Evolutionary conservation across 257 asterid genomes (phyloP).

Genomic region (Paraleonurus japonicus): DNA sequence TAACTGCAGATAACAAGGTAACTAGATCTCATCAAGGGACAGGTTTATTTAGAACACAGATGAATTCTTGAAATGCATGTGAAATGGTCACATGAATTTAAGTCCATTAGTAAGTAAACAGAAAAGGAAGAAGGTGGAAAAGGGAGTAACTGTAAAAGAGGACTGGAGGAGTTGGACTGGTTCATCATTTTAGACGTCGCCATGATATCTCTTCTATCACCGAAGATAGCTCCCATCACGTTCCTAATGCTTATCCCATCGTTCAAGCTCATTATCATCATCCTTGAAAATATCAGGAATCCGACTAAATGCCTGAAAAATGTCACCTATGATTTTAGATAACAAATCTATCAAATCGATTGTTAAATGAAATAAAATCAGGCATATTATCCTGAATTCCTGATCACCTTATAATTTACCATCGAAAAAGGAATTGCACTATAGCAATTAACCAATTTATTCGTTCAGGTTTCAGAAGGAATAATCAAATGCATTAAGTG

Average conservation of each 20-base stretch:
- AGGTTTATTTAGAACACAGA: neutral
- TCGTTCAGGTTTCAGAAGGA: neutral
- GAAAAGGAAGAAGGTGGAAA: neutral
- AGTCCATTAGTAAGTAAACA: neutral
- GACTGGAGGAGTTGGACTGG: conserved; percentile 41
- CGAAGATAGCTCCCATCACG: conserved; percentile 32
- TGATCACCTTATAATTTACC: no score
- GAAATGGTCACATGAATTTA: no score
- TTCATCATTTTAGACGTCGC: conserved; percentile 25
- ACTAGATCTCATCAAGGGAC: neutral
- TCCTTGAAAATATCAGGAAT: conserved; percentile 56
- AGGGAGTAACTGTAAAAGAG: conserved; percentile 43
- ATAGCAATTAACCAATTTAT: neutral
- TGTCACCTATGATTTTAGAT: neutral
- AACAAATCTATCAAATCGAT: neutral
- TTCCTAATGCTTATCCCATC: conserved; percentile 46
- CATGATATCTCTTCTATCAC: conserved; percentile 48
- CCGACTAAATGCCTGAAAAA: conserved; percentile 76
- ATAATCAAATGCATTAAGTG: neutral
- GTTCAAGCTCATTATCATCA: conserved; percentile 64
- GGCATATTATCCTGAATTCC: neutral
- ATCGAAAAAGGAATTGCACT: neutral
- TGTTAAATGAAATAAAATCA: neutral
- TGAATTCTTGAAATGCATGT: neutral
- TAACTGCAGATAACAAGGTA: conserved; percentile 38